phyloP scores from a whole-genome alignment of 768 basidiomycete genomes.

The Daedaleopsis nitida region DNA sequence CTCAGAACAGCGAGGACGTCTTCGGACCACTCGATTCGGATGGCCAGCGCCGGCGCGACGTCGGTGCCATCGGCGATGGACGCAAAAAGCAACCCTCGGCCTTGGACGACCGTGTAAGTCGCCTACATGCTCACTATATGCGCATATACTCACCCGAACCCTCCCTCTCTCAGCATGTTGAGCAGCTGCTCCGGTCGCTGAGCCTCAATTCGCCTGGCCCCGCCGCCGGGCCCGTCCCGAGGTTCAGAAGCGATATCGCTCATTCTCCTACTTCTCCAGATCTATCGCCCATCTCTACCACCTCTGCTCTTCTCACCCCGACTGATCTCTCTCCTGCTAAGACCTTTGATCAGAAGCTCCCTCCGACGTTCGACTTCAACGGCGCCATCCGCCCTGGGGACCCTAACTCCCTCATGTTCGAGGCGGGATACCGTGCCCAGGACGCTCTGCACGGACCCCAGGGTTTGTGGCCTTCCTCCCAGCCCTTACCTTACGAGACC shows the following conservation, averaged over 20 bases:
- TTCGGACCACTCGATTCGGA: conserved; percentile 56
- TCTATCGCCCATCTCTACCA: conserved; percentile 71
- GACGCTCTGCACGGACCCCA: conserved; percentile 1
- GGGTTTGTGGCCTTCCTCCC: background rate
- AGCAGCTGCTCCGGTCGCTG: conserved; percentile 76
- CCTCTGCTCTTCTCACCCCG: conserved; percentile 72
- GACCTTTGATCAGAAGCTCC: conserved; percentile 57
- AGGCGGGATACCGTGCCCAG: conserved; percentile 39
- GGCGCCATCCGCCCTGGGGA: conserved; percentile 30
- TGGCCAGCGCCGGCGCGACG: conserved; percentile 44
- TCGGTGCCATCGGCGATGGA: conserved; percentile 82
- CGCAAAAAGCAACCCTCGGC: conserved; percentile 63
- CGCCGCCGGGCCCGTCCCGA: conserved; percentile 33
- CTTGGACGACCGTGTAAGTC: conserved; percentile 55
- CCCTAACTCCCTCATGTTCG: conserved; percentile 45
- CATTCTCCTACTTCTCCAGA: conserved; percentile 57
- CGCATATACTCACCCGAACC: conserved; percentile 22
- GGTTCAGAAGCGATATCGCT: conserved; percentile 45
- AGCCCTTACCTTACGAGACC: conserved; percentile 10
- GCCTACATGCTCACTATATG: conserved; percentile 20
- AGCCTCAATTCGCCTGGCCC: conserved; percentile 79
- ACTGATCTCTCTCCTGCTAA: conserved; percentile 73
- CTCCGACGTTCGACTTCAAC: conserved; percentile 51
- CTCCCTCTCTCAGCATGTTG: conserved; percentile 59
- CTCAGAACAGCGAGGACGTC: conserved; percentile 57